phyloP scores from a whole-genome alignment of 2,329 filamentous ascomycete species.

The Alternaria sp. region DNA sequence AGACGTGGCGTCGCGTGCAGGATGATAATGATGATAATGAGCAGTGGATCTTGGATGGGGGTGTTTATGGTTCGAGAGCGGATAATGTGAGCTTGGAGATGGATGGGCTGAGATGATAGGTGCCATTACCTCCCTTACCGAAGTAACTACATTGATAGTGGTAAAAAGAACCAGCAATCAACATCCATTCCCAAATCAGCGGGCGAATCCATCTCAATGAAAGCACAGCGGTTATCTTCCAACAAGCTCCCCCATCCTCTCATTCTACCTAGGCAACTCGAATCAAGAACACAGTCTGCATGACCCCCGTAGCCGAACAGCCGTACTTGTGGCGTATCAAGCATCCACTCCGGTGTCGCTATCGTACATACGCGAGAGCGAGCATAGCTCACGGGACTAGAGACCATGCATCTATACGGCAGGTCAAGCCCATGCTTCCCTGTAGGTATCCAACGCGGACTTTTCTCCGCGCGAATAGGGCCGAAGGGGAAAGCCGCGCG shows the following conservation, averaged over 20 bases:
- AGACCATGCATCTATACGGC: neutral
- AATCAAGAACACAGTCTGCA: neutral
- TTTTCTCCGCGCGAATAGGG: neutral
- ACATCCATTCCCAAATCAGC: neutral
- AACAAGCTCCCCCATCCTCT: neutral
- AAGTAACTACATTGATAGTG: neutral
- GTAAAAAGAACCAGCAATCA: neutral
- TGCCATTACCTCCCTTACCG: neutral
- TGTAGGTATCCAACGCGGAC: neutral
- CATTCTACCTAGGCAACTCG: neutral
- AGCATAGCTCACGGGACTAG: neutral
- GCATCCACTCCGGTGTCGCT: neutral
- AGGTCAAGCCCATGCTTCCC: neutral
- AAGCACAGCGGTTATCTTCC: neutral
- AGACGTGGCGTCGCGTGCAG: constrained; percentile 58
- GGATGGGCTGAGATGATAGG: constrained; percentile 13
- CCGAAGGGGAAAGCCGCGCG: neutral
- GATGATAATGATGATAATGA: constrained; percentile 62
- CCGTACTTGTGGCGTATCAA: neutral
- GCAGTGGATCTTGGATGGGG: constrained; percentile 60
- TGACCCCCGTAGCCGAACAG: neutral
- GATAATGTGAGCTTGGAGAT: constrained; percentile 25
- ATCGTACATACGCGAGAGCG: neutral
- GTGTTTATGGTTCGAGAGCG: constrained; percentile 50
- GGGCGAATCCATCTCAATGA: neutral